These are phyloP conservation scores for Penicillium sp. DNA, from an alignment of 2,329 filamentous ascomycete species.

Conservation along the genomic window DNA sequence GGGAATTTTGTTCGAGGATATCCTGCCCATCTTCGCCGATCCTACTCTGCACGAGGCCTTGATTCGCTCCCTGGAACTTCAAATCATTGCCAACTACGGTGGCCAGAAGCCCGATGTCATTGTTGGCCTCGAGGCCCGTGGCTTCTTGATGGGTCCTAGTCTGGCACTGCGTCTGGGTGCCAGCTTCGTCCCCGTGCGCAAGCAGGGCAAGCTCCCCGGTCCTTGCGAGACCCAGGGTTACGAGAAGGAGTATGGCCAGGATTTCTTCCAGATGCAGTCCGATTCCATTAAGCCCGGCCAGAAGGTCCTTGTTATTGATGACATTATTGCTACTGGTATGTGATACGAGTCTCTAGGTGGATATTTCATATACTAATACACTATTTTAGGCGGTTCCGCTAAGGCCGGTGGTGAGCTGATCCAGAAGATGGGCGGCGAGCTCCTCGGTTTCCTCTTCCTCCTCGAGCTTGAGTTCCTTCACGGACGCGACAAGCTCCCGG, in stretches of 20 bases:
- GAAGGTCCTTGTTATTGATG: constrained; percentile 90
- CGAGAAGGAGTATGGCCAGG: constrained; percentile 93
- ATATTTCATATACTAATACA: constrained; percentile 1
- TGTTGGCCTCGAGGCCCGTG: constrained; percentile 88
- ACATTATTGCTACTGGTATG: constrained; percentile 97
- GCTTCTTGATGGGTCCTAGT: constrained; percentile 91
- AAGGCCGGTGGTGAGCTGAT: constrained; percentile 84
- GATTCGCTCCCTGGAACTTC: constrained; percentile 79
- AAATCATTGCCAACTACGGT: constrained; percentile 65
- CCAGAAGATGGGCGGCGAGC: constrained; percentile 76
- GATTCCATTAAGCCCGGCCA: constrained; percentile 81
- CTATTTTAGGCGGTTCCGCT: constrained; percentile 74
- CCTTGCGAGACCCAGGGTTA: constrained; percentile 81
- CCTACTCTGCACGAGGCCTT: constrained; percentile 71
- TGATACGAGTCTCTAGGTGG: neutral
- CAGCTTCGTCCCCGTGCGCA: constrained; percentile 88
- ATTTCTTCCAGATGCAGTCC: constrained; percentile 93
- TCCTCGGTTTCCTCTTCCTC: constrained; percentile 90
- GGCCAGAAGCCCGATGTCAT: constrained; percentile 76
- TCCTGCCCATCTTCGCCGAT: constrained; percentile 90
- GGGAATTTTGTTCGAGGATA: constrained; percentile 96
- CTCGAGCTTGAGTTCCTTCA: constrained; percentile 93
- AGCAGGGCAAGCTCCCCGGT: constrained; percentile 93
- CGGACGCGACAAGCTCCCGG: constrained; percentile 83
- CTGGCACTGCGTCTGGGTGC: constrained; percentile 80